Conservation (phyloP, 441 rosid species). For the Euphorbia celastroides region DNA sequence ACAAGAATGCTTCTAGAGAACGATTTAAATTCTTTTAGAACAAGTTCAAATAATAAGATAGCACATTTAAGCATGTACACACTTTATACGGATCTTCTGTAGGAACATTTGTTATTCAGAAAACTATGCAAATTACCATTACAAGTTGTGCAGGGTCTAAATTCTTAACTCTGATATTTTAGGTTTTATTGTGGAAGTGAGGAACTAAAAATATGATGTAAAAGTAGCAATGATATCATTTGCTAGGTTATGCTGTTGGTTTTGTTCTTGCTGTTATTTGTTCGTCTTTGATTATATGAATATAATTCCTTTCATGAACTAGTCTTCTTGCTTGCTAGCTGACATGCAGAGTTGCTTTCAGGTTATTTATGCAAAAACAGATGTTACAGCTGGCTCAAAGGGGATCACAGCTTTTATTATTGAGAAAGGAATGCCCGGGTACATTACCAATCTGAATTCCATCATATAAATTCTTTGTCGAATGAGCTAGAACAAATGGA, state of each 20-base stretch:
- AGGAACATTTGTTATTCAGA: not conserved
- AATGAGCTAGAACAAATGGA: not conserved
- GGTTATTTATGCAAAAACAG: conserved; percentile 90
- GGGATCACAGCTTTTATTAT: conserved; percentile 91
- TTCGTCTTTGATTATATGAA: not conserved
- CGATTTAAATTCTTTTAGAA: not conserved
- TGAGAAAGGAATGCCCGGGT: conserved; percentile 98
- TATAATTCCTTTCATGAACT: not conserved
- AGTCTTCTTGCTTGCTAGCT: conserved; percentile 15
- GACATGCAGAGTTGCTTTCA: conserved; percentile 26
- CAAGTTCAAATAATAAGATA: not conserved
- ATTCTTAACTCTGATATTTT: not conserved
- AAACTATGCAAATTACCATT: not conserved
- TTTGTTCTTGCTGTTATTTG: not conserved
- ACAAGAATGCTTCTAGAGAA: not conserved
- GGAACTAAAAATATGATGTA: not conserved
- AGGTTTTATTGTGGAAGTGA: not conserved
- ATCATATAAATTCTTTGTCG: not conserved
- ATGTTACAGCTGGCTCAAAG: conserved; percentile 70
- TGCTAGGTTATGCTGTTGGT: not conserved
- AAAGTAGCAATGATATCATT: not conserved
- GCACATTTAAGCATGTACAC: not conserved
- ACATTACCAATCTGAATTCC: conserved; percentile 19
- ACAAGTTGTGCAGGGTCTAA: not conserved
- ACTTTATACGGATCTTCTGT: not conserved